Conservation (phyloP, 2,329 filamentous ascomycete species). For the Colletotrichum tabaci region DNA sequence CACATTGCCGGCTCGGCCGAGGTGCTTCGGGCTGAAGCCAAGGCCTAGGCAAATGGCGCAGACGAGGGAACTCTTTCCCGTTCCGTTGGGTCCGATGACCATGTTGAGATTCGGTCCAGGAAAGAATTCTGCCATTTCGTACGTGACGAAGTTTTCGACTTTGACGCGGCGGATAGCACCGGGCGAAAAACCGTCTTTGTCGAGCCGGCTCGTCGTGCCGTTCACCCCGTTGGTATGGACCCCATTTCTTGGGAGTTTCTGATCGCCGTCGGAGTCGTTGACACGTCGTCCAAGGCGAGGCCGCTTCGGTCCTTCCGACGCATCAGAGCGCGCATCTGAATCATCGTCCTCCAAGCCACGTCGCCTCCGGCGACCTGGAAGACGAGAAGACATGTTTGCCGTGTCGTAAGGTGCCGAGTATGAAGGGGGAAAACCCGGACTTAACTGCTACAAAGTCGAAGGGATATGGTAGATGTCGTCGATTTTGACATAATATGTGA, state of each 20-base stretch:
- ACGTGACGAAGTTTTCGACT: slow-evolving; percentile 93
- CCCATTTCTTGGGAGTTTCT: slow-evolving; percentile 29
- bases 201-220: slow-evolving; percentile 30
- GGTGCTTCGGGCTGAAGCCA: slow-evolving; percentile 84
- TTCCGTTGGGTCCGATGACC: slow-evolving; percentile 99
- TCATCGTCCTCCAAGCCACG: slow-evolving; percentile 57
- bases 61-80: slow-evolving; percentile 96
- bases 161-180: slow-evolving; percentile 92
- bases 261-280: slow-evolving; percentile 39
- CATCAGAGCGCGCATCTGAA: slow-evolving; percentile 48
- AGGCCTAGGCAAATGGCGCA: slow-evolving; percentile 96
- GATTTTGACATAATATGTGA: not conserved
- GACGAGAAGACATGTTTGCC: slow-evolving; percentile 18
- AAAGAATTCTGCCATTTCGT: slow-evolving; percentile 90
- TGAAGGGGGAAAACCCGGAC: not conserved
- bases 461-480: not conserved
- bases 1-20: slow-evolving; percentile 88
- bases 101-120: slow-evolving; percentile 96
- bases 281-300: slow-evolving; percentile 50
- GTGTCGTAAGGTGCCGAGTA: no score
- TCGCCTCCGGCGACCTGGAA: slow-evolving; percentile 50
- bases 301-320: slow-evolving; percentile 54
- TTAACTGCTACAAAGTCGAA: not conserved
- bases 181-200: slow-evolving; percentile 68
- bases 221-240: slow-evolving; percentile 34